These are phyloP conservation scores for Blastobotrys muscicola DNA, from an alignment of 805 yeast genomes.

Conservation along the genomic window DNA sequence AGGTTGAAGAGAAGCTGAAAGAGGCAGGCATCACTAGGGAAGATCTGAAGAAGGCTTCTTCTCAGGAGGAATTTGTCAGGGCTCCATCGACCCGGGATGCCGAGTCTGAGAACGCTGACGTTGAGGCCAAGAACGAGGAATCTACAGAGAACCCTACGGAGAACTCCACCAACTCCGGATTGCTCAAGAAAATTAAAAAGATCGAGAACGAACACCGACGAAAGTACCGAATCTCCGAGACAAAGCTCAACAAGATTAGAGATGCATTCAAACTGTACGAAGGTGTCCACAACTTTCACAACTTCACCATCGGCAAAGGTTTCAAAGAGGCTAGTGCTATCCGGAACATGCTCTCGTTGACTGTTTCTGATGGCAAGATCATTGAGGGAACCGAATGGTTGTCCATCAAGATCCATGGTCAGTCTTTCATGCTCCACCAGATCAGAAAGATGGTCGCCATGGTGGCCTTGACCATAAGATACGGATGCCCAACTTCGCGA, in stretches of 20 bases:
- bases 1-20: conserved; percentile 32
- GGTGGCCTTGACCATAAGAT: conserved; percentile 78
- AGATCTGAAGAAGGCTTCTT: conserved; percentile 9
- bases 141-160: conserved; percentile 5
- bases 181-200: conserved; percentile 10
- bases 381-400: conserved; percentile 95
- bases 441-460: conserved; percentile 96
- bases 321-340: conserved; percentile 79
- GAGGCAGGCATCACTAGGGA: conserved; percentile 31
- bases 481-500: conserved; percentile 72
- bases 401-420: conserved; percentile 93
- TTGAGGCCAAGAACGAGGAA: conserved; percentile 30
- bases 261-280: conserved; percentile 61
- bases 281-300: conserved; percentile 90
- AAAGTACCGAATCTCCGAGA: conserved; percentile 53
- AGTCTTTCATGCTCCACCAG: conserved; percentile 96
- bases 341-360: conserved; percentile 70
- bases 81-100: conserved; percentile 18
- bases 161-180: background rate
- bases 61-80: conserved; percentile 10
- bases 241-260: conserved; percentile 54
- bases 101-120: conserved; percentile 26
- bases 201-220: conserved; percentile 58
- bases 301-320: conserved; percentile 72
- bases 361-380: conserved; percentile 80